Base-by-base conservation (phyloP, 1,139 yeast species). In the Taphrina pruni region DNA sequence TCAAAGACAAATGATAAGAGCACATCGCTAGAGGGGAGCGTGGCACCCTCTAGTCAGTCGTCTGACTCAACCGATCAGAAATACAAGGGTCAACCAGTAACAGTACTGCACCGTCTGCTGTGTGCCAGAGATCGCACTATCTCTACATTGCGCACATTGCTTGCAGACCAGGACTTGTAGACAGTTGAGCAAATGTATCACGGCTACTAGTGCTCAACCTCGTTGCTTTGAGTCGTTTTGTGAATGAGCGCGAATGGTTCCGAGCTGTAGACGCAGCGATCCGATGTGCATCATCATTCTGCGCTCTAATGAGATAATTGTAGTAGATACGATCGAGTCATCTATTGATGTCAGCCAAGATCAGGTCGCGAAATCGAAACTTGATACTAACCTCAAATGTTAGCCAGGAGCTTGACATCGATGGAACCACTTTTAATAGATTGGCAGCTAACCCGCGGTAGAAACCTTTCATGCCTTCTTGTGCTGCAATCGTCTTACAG, bases 341-440 rank as follows among this genome's bases (percentile, higher is more conserved):
- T 62, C 52, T 93, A 98, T 26, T 26, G 32, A 26, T 26, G 32
- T 26, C 32, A 26, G 32, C 32, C 32, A 26, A 26, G 32, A 26
- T 26, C 32, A 26, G 32, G 32, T 26, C 4, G 32, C 4, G 32
- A 26, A 26, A 26, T 26, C 32, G 4, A 4, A 26, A 26, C 32
- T 26, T 26, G 36, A 17, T 14, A 36, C 35, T 21, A 7, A 51
- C 54, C 77, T 93, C 98, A 78, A 89, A 93, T 72, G 90, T 86
- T 71, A 90, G 81, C 97, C 97, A 94, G 72, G 93, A 89, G 26
- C 93, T 92, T 1, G 98, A 98, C 94, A 93, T 93, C 8, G 95
- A 88, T 0, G 97, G 97, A 51, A 91, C 90, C 2, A 93, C 95
- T 77, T 93, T 93, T 80, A 91, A 88, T 76, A 93, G 82, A 76